phyloP scores from a whole-genome alignment of 345 rosid species.

The Balakata baccata region DNA sequence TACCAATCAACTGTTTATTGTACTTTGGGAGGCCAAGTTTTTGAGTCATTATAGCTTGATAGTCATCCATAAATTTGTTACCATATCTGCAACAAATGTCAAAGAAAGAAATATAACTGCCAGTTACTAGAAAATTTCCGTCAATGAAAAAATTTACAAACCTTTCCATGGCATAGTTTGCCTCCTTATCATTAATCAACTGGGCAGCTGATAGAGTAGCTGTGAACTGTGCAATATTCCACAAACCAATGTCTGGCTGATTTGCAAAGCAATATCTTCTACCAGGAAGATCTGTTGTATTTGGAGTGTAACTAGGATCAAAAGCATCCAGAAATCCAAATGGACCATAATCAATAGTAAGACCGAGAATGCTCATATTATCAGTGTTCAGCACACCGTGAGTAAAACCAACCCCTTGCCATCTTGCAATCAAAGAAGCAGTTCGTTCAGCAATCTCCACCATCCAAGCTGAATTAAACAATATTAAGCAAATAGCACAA shows the following conservation, averaged over 20 bases:
- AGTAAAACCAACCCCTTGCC: slow-evolving; percentile 99
- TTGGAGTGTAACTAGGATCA: slow-evolving; percentile 95
- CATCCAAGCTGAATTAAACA: slow-evolving; percentile 63
- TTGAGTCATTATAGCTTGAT: slow-evolving; percentile 81
- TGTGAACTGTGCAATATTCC: slow-evolving; percentile 91
- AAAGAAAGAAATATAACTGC: slow-evolving; percentile 4
- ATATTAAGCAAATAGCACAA: slow-evolving; percentile 7
- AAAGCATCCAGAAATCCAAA: slow-evolving; percentile 98
- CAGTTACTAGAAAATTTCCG: neutral
- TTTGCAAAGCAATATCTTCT: slow-evolving; percentile 93
- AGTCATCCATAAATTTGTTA: slow-evolving; percentile 91
- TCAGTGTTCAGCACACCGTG: slow-evolving; percentile 98
- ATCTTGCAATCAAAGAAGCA: slow-evolving; percentile 75
- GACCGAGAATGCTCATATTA: slow-evolving; percentile 96
- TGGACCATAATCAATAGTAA: slow-evolving; percentile 95
- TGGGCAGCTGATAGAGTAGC: slow-evolving; percentile 62
- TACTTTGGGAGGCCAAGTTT: slow-evolving; percentile 93
- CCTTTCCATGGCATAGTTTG: slow-evolving; percentile 93
- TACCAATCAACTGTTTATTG: slow-evolving; percentile 75
- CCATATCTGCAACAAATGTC: slow-evolving; percentile 57
- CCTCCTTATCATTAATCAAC: slow-evolving; percentile 77
- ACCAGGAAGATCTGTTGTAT: slow-evolving; percentile 97
- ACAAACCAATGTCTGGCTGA: slow-evolving; percentile 90
- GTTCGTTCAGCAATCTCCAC: slow-evolving; percentile 93
- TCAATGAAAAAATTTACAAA: slow-evolving; percentile 14